Evolutionary conservation across 2,329 filamentous ascomycete genomes (phyloP), one percentile per base, ranked within the genome.

Genomic region (Fusarium pseudocircinatum): DNA sequence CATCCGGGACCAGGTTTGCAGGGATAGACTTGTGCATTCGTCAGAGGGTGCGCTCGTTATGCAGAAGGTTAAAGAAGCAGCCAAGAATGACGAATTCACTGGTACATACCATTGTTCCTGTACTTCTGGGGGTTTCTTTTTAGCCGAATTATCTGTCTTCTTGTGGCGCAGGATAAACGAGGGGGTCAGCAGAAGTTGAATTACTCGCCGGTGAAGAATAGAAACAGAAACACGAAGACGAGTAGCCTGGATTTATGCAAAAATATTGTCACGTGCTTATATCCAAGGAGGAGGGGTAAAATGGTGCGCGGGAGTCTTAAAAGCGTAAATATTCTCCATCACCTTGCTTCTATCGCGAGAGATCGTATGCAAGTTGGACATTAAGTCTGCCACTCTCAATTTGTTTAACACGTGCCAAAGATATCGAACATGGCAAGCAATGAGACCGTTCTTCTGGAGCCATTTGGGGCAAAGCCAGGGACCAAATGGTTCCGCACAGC

Each of bases 401-500:
- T 28, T 28, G 26, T 7, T 28, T 28, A 28, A 7, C 26, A 28
- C 26, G 26, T 28, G 26, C 26, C 26, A 34, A 18, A 43, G 0
- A 24, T 1, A 18, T 26, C n/a, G 1, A 20, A 24, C 42, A 44
- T 44, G 42, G 20, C 24, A 4, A 1, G 0, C 42, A 44, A 11
- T 9, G 42, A 44, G 0, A 13, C 24, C 16, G 12, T 26, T 44
- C 42, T 44, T 20, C 24, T 44, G 4, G 24, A 44, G 12, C 42
- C 42, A 6, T 26, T 7, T 9, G 20, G 42, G 42, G 42, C 42
- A 9, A 14, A 20, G 7, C 9, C 4, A 1, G 42, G 42, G 1
- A 12, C 13, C 4, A 26, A 20, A 6, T 44, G 42, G 42, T 26
- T 44, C 16, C 42, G 42, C 2, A 14, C 16, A 6, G 42, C 42